Evolutionary conservation across 2,329 filamentous ascomycete genomes (phyloP), one percentile per base, ranked within the genome.

Genomic region (Beauveria pseudobassiana): DNA sequence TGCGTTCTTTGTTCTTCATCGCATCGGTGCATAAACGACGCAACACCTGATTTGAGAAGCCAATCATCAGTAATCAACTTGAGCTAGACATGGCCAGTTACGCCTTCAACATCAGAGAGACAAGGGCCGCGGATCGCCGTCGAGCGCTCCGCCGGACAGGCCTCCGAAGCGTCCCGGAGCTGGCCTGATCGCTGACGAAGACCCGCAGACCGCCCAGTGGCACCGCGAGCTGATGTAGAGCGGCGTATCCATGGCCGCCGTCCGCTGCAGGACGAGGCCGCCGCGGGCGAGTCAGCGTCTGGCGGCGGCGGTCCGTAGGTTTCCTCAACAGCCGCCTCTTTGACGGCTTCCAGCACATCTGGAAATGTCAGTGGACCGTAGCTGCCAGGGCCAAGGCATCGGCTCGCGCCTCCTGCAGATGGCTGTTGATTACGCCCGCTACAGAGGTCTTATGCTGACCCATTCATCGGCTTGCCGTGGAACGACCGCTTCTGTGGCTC

Each of bases 401-500:
- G 63, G 63, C 10, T 55, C 60, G 24, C 46, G 38, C 12, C 49
- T 65, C 8, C 38, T 65, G 34, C 34, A 45, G 42, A 22, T 48
- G 12, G 63, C 60, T 14, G 22, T 60, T 9, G 24, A 45, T n/a
- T 45, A 63, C 18, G 55, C 59, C 53, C 20, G 5, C 9, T 58
- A 48, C 49, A 45, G 22, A 2, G 62, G 48, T 18, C 28, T 63
- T 8, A 65, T 59, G 28, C 52, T 65, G 22, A 65, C 63, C 18
- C 63, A n/a, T 64, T 63, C 26, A 55, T 57, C 8, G 46, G 2
- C 26, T 55, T 65, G 34, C 63, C 62, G 3, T 65, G 63, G 63
- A 65, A 62, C 42, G 63, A 63, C 2, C 42, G 18, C n/a, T 65
- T 65, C 14, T 65, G 55, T n/a, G 62, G 62, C 12, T 65, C 63